Percentiles rank a stretch among this genome's conserved stretches.
Conservation (phyloP, 176 grass and related monocot genomes). For the Eragrostis nindensis region DNA sequence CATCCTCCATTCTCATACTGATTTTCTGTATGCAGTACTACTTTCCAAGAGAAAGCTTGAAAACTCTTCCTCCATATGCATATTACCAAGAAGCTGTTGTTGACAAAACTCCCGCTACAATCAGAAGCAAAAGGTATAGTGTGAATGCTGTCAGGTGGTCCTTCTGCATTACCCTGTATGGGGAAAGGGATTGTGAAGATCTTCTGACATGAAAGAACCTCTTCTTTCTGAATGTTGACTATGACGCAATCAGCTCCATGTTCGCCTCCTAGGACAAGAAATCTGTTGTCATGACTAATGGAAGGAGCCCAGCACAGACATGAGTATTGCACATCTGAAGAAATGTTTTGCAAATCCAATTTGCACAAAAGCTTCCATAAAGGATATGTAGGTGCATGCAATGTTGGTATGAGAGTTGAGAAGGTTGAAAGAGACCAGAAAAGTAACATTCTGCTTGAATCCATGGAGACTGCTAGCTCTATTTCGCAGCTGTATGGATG, state of each 20-base stretch:
- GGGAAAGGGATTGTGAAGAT: conserved; percentile 69
- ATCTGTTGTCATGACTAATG: conserved; percentile 57
- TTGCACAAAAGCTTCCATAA: conserved; percentile 74
- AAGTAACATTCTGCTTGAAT: conserved; percentile 71
- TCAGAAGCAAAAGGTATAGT: conserved; percentile 66
- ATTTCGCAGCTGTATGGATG: conserved; percentile 72
- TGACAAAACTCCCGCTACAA: conserved; percentile 46
- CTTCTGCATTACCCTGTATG: conserved; percentile 42
- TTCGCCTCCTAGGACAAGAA: conserved; percentile 80
- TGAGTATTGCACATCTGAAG: conserved; percentile 63
- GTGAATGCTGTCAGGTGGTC: conserved; percentile 77
- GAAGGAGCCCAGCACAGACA: conserved; percentile 86
- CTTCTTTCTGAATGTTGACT: conserved; percentile 59
- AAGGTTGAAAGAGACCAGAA: conserved; percentile 89
- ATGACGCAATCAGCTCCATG: conserved; percentile 77
- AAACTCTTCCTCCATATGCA: conserved; percentile 77
- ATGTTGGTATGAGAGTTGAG: conserved; percentile 57
- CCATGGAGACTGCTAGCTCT: conserved; percentile 84
- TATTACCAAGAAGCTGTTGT: conserved; percentile 70
- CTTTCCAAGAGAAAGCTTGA: conserved; percentile 75
- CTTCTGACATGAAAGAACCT: conserved; percentile 58
- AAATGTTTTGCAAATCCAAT: conserved; percentile 56
- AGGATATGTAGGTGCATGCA: conserved; percentile 59
- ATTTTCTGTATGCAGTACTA: conserved; percentile 58
- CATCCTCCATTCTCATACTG: conserved; percentile 40